Evolutionary conservation across 257 asterid genomes (phyloP).

Genomic region (Galeopsis tetrahit): DNA sequence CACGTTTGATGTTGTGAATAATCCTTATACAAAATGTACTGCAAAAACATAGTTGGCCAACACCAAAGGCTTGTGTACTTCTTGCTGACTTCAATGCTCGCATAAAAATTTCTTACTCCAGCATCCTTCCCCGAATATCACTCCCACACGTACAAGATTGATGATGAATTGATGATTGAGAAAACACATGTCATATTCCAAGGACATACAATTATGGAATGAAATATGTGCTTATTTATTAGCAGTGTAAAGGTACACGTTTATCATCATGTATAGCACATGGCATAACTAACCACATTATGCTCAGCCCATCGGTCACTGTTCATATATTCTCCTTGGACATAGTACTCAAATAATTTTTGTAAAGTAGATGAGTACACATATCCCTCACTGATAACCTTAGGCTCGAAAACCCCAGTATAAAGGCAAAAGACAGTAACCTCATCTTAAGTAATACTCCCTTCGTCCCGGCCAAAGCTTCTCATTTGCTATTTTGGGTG

Average conservation of each 20-base stretch:
- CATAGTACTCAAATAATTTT: background rate
- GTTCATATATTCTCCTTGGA: background rate
- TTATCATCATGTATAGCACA: background rate
- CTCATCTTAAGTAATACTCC: background rate
- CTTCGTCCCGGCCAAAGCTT: too few relatives aligned
- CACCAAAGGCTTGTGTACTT: background rate
- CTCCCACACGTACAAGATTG: slow-evolving; percentile 2
- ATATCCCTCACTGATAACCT: background rate
- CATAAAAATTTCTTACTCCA: background rate
- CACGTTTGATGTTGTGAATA: background rate
- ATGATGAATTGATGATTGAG: background rate
- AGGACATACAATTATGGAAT: background rate
- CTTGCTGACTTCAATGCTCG: background rate
- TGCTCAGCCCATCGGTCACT: background rate
- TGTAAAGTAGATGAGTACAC: background rate
- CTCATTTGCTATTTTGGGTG: too few relatives aligned
- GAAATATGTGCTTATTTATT: background rate
- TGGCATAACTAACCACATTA: background rate
- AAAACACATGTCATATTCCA: background rate
- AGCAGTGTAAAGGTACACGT: background rate
- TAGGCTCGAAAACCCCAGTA: background rate
- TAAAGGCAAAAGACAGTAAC: background rate
- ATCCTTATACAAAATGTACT: background rate
- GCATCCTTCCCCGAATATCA: background rate
- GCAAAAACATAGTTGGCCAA: background rate